Percentiles rank a stretch among this genome's conserved stretches.
Evolutionary conservation across 2,329 filamentous ascomycete genomes (phyloP).

Genomic region (Colletotrichum theobromicola): DNA sequence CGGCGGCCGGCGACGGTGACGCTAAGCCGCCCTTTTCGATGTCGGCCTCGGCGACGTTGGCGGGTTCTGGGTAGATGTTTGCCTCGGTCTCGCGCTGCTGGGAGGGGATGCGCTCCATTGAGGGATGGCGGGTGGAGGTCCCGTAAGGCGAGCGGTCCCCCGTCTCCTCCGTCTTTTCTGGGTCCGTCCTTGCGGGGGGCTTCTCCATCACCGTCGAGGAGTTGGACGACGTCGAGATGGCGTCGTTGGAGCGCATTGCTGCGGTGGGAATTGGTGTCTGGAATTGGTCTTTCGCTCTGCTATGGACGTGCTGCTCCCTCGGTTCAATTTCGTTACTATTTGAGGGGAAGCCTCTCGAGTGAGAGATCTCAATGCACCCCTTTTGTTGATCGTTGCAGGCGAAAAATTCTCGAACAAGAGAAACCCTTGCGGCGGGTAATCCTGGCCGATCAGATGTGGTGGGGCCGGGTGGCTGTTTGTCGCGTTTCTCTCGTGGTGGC

Average conservation of each 20-base stretch:
- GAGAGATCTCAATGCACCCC: neutral
- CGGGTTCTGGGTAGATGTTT: conserved; percentile 36
- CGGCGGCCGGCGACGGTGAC: neutral
- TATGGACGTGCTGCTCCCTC: neutral
- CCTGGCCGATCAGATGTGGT: neutral
- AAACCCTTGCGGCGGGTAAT: neutral
- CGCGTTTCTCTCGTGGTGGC: neutral
- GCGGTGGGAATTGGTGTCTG: neutral
- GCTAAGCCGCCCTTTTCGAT: conserved; percentile 35
- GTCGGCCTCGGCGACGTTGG: conserved; percentile 33
- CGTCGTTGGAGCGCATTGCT: conserved; percentile 6
- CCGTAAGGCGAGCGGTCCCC: conserved; percentile 19
- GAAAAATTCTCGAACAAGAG: neutral
- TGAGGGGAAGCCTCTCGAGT: neutral
- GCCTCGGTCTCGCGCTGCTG: conserved; percentile 37
- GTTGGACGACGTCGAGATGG: conserved; percentile 19
- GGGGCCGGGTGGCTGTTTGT: neutral
- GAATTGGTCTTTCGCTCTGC: neutral
- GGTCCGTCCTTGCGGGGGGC: neutral
- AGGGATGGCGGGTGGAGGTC: conserved; percentile 13
- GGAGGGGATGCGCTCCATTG: conserved; percentile 33
- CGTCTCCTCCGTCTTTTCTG: conserved; percentile 8
- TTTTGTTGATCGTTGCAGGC: neutral
- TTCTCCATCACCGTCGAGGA: conserved; percentile 19
- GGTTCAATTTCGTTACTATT: neutral